Evolutionary conservation across 2,329 filamentous ascomycete genomes (phyloP).

Genomic region (Alternaria metachromatica): DNA sequence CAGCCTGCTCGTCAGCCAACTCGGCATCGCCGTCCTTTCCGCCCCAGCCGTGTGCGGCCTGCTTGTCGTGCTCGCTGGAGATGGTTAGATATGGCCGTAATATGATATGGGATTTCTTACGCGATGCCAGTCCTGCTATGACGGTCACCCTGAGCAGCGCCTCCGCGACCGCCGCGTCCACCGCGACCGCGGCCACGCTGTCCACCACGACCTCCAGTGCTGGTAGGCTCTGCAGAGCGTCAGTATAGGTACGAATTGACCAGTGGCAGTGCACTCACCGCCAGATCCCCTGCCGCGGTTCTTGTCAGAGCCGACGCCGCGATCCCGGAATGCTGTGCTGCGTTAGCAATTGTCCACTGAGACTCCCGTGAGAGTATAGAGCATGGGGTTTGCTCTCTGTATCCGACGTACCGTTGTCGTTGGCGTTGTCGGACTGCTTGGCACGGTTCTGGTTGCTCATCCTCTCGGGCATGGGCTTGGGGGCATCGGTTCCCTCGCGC

Average conservation of each 20-base stretch:
- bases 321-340: slow-evolving; percentile 82
- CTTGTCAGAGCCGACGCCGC: slow-evolving; percentile 77
- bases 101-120: slow-evolving; percentile 52
- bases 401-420: slow-evolving; percentile 79
- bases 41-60: slow-evolving; percentile 89
- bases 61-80: slow-evolving; percentile 79
- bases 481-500: slow-evolving; percentile 81
- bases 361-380: neutral
- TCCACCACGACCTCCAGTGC: slow-evolving; percentile 26
- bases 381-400: neutral
- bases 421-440: slow-evolving; percentile 68
- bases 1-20: slow-evolving; percentile 89
- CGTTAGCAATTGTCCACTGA: slow-evolving; percentile 25
- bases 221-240: slow-evolving; percentile 26
- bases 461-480: slow-evolving; percentile 53
- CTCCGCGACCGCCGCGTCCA: slow-evolving; percentile 56
- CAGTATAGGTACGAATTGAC: slow-evolving; percentile 7
- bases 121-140: slow-evolving; percentile 66
- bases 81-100: slow-evolving; percentile 20
- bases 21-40: slow-evolving; percentile 80
- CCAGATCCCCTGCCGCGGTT: slow-evolving; percentile 73
- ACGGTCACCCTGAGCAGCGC: slow-evolving; percentile 62
- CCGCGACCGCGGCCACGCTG: slow-evolving; percentile 56
- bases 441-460: slow-evolving; percentile 35
- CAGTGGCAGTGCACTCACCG: slow-evolving; percentile 29